Evolutionary conservation across 768 basidiomycete species (phyloP).

Genomic region (Termitomyces sp.): DNA sequence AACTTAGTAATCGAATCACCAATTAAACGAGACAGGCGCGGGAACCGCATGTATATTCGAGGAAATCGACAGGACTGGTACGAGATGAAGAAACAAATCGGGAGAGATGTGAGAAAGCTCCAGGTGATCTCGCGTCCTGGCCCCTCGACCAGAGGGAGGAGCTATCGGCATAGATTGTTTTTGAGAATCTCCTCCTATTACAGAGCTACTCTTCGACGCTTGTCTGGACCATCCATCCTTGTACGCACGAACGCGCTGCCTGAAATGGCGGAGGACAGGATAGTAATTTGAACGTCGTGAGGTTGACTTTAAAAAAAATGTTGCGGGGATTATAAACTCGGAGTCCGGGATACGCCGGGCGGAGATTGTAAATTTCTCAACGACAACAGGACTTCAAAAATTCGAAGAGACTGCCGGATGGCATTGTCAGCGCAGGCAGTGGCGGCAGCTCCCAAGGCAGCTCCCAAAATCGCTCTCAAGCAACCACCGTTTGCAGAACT

Average conservation of each 20-base stretch:
- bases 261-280: conserved; percentile 48
- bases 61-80: conserved; percentile 3
- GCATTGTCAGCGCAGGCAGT: conserved; percentile 18
- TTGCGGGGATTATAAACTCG: conserved; percentile 24
- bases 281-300: conserved; percentile 82
- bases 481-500: conserved; percentile 64
- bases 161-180: conserved; percentile 93
- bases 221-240: conserved; percentile 86
- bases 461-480: background rate
- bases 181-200: conserved; percentile 49
- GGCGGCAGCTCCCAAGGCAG: background rate
- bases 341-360: conserved; percentile 14
- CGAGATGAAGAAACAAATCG: conserved; percentile 12
- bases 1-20: background rate
- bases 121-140: conserved; percentile 92
- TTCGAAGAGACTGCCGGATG: conserved; percentile 10
- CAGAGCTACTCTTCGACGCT: conserved; percentile 65
- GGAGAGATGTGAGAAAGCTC: conserved; percentile 57
- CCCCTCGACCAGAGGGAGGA: conserved; percentile 87
- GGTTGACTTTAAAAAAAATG: conserved; percentile 16
- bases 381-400: background rate
- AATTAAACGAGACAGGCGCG: background rate
- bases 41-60: conserved; percentile 7
- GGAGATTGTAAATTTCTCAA: conserved; percentile 16
- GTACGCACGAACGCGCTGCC: conserved; percentile 23